Evolutionary conservation across 2,329 filamentous ascomycete genomes (phyloP), one percentile per base, ranked within the genome.

Genomic region (Diaporthe sp.): DNA sequence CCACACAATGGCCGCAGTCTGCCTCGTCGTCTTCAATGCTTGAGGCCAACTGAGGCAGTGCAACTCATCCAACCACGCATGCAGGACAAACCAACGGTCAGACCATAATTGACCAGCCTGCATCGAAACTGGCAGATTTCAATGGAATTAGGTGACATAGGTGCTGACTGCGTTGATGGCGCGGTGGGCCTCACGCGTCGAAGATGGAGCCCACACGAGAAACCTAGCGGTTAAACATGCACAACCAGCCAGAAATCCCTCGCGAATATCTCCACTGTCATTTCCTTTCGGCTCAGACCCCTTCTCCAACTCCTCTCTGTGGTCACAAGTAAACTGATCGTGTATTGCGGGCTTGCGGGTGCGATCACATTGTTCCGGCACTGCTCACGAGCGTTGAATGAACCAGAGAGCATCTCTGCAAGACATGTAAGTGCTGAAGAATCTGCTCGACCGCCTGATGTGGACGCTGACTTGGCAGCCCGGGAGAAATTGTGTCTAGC

Each of bases 41-140:
- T 68, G 62, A 53, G 62, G 62, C 62, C 62, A 19, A 68, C 62
- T 25, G 62, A 51, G 46, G 62, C 62, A 53, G 62, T 68, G 62
- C 62, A 68, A 39, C 9, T 53, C 44, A n/a, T 61, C 62, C 62
- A 68, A 53, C 46, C 62, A 68, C 31, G 31, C 44, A 53, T n/a
- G 62, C 62, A 68, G 46, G 2, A 25, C 46, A 13, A 39, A 67
- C 37, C 31, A 17, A 39, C 22, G 2, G 44, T 68, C 62, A 68
- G 62, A 53, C 44, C 44, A 53, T 25, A 37, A 19, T 17, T 39
- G 15, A 44, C 15, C 46, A 46, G 31, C 42, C 1, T 53, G 62
- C 46, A 39, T 68, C 44, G 62, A 68, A 68, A 51, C 12, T 53
- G 62, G 5, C 46, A 53, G 62, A 68, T 53, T 19, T 51, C 19